Conservation (phyloP, 2,329 filamentous ascomycete genomes). For the Zymoseptoria passerinii region DNA sequence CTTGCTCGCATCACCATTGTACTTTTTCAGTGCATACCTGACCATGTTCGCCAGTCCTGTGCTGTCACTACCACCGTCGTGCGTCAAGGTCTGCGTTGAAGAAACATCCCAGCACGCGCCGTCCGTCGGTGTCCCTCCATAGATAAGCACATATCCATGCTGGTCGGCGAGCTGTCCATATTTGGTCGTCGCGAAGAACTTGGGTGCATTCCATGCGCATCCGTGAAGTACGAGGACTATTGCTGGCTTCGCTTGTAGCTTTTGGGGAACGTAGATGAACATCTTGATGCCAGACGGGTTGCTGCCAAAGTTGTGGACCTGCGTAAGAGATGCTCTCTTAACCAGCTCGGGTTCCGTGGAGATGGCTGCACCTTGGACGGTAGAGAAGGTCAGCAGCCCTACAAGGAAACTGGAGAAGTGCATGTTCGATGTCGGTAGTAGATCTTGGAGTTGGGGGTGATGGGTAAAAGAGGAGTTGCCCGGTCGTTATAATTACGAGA, state of each 20-base stretch:
- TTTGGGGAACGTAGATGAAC: neutral
- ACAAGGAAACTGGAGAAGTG: neutral
- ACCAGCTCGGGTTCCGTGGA: neutral
- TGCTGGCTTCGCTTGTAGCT: neutral
- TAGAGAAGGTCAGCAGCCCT: neutral
- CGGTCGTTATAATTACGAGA: too few relatives aligned
- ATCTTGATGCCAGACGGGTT: neutral
- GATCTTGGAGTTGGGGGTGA: neutral
- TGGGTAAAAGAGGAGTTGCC: neutral
- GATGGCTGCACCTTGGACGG: neutral
- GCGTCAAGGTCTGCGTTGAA: constrained; percentile 45
- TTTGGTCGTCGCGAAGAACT: neutral
- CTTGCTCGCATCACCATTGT: constrained; percentile 43
- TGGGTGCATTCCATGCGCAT: neutral
- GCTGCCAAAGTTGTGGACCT: neutral
- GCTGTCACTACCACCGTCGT: constrained; percentile 50
- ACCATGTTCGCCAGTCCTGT: constrained; percentile 54
- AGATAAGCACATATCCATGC: constrained; percentile 53
- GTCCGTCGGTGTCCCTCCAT: constrained; percentile 45
- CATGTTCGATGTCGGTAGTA: neutral
- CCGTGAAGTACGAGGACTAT: neutral
- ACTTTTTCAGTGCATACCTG: constrained; percentile 44
- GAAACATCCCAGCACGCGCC: constrained; percentile 54
- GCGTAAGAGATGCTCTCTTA: neutral
- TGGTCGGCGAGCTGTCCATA: constrained; percentile 43